Percentiles rank a stretch among this genome's conserved stretches.
These are phyloP conservation scores for Pythium phragmitis DNA, from an alignment of 352 stramenopile species.

Conservation along the genomic window DNA sequence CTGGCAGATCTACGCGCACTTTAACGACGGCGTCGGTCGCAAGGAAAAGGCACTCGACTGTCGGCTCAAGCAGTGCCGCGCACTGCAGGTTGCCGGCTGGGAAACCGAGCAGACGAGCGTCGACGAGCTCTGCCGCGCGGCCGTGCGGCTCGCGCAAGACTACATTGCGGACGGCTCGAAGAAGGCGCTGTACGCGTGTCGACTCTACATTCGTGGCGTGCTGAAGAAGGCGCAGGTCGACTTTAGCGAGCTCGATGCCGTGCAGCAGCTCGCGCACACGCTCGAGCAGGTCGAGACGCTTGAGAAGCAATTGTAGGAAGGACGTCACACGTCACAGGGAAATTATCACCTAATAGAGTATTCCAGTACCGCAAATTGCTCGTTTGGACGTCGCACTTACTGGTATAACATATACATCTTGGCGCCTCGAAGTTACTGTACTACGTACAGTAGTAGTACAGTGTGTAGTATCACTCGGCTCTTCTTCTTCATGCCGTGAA, in stretches of 20 bases:
- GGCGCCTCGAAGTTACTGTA: too few species aligned
- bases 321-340: not conserved
- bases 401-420: not conserved
- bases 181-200: slow-evolving; percentile 74
- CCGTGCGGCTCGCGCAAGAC: slow-evolving; percentile 53
- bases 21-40: slow-evolving; percentile 65
- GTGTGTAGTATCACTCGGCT: too few species aligned
- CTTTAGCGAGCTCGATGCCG: slow-evolving; percentile 49
- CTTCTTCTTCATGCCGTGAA: too few species aligned
- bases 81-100: slow-evolving; percentile 68
- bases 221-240: slow-evolving; percentile 79
- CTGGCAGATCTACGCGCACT: slow-evolving; percentile 84
- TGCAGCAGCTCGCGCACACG: slow-evolving; percentile 42
- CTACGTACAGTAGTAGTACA: too few species aligned
- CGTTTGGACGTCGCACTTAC: not conserved
- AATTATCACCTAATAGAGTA: slow-evolving; percentile 17
- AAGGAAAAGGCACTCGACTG: slow-evolving; percentile 76
- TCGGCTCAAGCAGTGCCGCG: slow-evolving; percentile 74
- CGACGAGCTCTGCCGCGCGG: slow-evolving; percentile 56
- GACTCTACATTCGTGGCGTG: slow-evolving; percentile 72
- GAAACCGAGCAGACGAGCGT: slow-evolving; percentile 58
- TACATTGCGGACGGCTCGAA: slow-evolving; percentile 75
- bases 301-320: slow-evolving; percentile 43
- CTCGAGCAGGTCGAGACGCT: slow-evolving; percentile 55
- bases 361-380: not conserved